These are phyloP conservation scores for Serendipita sp. DNA, from an alignment of 1,284 basidiomycete genomes.

Conservation along the genomic window DNA sequence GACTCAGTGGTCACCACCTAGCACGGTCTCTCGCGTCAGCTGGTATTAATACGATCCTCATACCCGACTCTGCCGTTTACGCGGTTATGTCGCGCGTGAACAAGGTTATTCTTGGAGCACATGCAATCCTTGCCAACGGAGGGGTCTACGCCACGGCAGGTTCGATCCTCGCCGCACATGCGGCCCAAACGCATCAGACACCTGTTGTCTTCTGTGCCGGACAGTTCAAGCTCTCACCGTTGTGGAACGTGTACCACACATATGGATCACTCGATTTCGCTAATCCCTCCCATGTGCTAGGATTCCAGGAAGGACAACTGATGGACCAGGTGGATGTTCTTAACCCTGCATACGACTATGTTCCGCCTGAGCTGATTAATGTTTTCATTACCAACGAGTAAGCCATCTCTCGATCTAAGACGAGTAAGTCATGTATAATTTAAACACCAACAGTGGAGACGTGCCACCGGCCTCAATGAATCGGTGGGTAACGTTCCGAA, in stretches of 20 bases:
- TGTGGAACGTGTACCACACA: constrained; percentile 87
- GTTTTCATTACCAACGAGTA: constrained; percentile 95
- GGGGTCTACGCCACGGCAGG: constrained; percentile 86
- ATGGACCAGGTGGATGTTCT: constrained; percentile 79
- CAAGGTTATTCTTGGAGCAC: constrained; percentile 88
- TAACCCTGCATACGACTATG: constrained; percentile 90
- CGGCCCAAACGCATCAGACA: constrained; percentile 83
- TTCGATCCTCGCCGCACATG: constrained; percentile 69
- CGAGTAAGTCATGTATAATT: neutral
- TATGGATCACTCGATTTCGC: constrained; percentile 79
- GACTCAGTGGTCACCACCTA: constrained; percentile 77
- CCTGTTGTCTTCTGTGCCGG: constrained; percentile 91
- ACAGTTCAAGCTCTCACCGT: constrained; percentile 89
- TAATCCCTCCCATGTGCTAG: constrained; percentile 69
- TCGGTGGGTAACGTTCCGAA: constrained; percentile 30
- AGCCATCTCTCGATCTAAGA: constrained; percentile 24
- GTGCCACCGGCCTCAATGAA: constrained; percentile 87
- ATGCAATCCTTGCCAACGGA: constrained; percentile 89
- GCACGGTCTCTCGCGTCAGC: constrained; percentile 62
- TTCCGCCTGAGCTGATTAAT: constrained; percentile 81
- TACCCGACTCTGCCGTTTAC: constrained; percentile 90
- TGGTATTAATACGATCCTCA: constrained; percentile 84
- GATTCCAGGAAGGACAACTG: constrained; percentile 62
- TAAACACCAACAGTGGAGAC: constrained; percentile 50
- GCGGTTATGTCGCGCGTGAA: constrained; percentile 94